Evolutionary conservation across 2,329 filamentous ascomycete species (phyloP), one percentile per base, ranked within the genome.

Genomic region (Sporothrix luriei): DNA sequence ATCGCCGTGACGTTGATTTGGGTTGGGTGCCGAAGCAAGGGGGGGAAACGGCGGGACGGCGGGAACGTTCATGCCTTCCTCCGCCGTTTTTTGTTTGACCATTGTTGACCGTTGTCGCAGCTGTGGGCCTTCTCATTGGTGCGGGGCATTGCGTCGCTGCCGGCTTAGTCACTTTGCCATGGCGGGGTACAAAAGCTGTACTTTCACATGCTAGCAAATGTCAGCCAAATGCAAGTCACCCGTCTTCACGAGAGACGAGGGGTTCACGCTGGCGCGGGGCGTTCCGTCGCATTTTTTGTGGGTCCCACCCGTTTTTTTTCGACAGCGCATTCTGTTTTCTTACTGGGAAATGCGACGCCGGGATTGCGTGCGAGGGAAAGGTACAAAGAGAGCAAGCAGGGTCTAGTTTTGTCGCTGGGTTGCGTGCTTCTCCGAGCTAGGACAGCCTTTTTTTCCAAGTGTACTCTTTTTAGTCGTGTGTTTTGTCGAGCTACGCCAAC

Each of bases 211-310:
- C 19, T 33, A 51, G 14, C 4, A 7, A 14, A 3, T 49, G 5
- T 10, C 14, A 4, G 21, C 40, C 6, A 24, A 19, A 16, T 10
- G 13, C 21, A 48, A 26, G 62, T 66, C 21, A 26, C 51, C 4
- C 33, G 11, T 24, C 54, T 19, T 43, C 64, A 29, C 51, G 46
- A 26, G 62, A 26, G 14, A 19, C 16, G 14, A 40, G 21, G n/a
- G 21, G 24, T 19, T 19, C 46, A 33, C 16, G 19, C n/a, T 26
- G 10, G 4, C 52, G 66, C 66, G 66, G 66, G 66, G 66, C 66
- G 52, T 68, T 68, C 66, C 66, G 66, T 67, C 51, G 54, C 54
- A 68, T 24, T 59, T 67, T 67, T 59, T 49, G 66, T 68, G 66
- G 66, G 66, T 49, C 66, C 24, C 10, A 11, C 66, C 21, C 13